A percentile compares a stretch with the other conserved stretches of the same genome.
Evolutionary conservation across 768 basidiomycete genomes (phyloP).

Genomic region (Boletus patriciae): DNA sequence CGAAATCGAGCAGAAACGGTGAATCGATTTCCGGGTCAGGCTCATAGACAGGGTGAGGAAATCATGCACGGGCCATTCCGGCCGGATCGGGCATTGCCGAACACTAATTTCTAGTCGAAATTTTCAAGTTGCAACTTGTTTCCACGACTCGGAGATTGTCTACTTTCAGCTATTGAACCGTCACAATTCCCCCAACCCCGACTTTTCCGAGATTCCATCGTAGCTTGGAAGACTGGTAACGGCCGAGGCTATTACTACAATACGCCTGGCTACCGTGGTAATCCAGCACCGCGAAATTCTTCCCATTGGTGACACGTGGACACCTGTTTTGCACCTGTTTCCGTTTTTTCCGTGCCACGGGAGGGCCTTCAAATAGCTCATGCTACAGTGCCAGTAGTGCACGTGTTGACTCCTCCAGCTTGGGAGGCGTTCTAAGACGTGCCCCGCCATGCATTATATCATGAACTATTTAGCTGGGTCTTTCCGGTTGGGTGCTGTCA

Average conservation of each 20-base stretch:
- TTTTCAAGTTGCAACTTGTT: too few relatives aligned
- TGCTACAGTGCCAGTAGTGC: constrained; percentile 11
- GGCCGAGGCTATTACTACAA: background rate
- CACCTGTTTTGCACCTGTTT: background rate
- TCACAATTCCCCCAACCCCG: background rate
- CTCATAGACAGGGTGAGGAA: too few relatives aligned
- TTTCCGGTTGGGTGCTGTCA: background rate
- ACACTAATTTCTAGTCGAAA: too few relatives aligned
- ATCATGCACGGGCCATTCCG: too few relatives aligned
- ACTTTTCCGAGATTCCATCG: background rate
- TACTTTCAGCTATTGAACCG: too few relatives aligned
- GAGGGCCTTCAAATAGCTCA: constrained; percentile 6
- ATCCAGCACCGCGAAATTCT: background rate
- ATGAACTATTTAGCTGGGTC: constrained; percentile 11
- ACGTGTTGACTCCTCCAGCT: background rate
- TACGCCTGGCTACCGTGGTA: background rate
- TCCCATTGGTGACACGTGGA: background rate
- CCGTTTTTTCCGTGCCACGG: background rate
- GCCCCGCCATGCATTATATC: constrained; percentile 9
- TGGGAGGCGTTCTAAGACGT: background rate
- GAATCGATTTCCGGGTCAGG: too few relatives aligned
- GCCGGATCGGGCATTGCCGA: background rate
- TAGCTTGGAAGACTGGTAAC: background rate
- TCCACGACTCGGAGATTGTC: too few relatives aligned
- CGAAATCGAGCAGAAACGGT: too few relatives aligned